Evolutionary conservation across 345 rosid genomes (phyloP).

Genomic region (Excoecaria cochinchinensis): DNA sequence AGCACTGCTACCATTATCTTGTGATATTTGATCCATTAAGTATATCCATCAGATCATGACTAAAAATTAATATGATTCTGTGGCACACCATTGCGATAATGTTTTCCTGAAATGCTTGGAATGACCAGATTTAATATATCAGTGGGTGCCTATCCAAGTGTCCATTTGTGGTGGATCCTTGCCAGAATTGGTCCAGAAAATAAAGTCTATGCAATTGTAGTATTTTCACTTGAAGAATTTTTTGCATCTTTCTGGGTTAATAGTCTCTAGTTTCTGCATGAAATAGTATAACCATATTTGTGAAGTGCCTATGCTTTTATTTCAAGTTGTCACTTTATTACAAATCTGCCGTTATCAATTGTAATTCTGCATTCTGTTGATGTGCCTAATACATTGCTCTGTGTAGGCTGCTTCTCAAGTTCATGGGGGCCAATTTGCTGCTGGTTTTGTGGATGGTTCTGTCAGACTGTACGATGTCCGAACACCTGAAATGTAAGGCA

Average conservation of each 20-base stretch:
- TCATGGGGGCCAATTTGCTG: slow-evolving; percentile 76
- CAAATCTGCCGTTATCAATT: too few species aligned
- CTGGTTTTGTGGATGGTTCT: slow-evolving; percentile 91
- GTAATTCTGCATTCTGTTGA: too few species aligned
- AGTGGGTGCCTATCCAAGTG: background rate
- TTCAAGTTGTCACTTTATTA: too few species aligned
- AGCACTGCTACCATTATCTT: too few species aligned
- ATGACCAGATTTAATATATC: background rate
- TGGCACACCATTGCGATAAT: background rate
- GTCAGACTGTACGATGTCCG: slow-evolving; percentile 93
- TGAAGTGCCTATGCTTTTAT: too few species aligned
- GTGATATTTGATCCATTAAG: background rate
- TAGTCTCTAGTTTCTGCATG: background rate
- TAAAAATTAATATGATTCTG: background rate
- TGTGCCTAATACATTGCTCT: too few species aligned
- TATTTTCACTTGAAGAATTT: background rate
- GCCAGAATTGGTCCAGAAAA: background rate
- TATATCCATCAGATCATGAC: background rate
- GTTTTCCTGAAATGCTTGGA: background rate
- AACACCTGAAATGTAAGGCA: slow-evolving; percentile 75
- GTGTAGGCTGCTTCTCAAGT: slow-evolving; percentile 98
- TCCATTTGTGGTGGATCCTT: background rate
- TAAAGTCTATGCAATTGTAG: background rate
- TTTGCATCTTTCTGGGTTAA: background rate
- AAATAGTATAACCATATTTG: background rate